Percentiles rank a stretch among this genome's conserved stretches.
phyloP scores from a whole-genome alignment of 257 asterid species.

The Phtheirospermum japonicum region DNA sequence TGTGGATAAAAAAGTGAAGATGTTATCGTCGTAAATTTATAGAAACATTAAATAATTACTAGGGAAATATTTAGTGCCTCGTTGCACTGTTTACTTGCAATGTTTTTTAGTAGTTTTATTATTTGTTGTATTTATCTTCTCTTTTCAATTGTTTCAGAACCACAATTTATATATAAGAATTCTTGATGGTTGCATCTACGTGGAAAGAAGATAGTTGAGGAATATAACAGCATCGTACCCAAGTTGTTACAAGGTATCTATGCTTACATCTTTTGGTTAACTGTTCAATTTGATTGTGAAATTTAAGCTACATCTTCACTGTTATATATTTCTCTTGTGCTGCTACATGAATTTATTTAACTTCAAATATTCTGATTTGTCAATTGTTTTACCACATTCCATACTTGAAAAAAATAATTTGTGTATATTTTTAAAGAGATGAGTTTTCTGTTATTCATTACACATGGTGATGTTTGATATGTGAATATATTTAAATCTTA shows the following conservation, averaged over 20 bases:
- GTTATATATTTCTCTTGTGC: conserved; percentile 14
- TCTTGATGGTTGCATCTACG: conserved; percentile 10
- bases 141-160: no score
- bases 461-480: no score
- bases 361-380: conserved; percentile 1
- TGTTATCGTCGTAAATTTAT: not conserved
- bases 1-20: conserved; percentile 13
- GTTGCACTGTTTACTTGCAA: not conserved
- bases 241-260: no score
- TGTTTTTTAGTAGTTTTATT: no score
- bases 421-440: no score
- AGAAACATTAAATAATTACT: not conserved
- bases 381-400: not conserved
- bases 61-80: not conserved
- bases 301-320: no score
- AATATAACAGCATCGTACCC: not conserved
- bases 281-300: no score
- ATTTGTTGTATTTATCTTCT: no score
- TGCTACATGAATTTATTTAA: not conserved
- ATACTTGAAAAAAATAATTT: no score
- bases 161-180: conserved; percentile 8
- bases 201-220: conserved; percentile 18
- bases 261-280: no score
- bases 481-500: no score
- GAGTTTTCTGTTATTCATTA: no score